These are phyloP conservation scores for Hanseniaspora sp. DNA, from an alignment of 1,139 yeast genomes.

Conservation along the genomic window DNA sequence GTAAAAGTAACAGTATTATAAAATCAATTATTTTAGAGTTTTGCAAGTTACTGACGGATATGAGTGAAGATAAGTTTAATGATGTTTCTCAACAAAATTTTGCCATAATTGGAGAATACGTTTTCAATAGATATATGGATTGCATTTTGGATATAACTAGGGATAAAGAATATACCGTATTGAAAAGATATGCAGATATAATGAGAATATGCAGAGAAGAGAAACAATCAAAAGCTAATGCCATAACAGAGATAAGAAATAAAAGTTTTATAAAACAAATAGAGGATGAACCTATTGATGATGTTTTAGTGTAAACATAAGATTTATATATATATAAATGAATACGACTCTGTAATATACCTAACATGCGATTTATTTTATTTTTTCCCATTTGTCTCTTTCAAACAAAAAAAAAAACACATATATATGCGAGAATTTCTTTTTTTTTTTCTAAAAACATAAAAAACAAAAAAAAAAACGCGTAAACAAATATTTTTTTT, in stretches of 20 bases:
- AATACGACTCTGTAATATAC: too few relatives aligned
- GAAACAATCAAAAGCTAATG: neutral
- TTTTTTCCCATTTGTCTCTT: too few relatives aligned
- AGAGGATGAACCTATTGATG: too few relatives aligned
- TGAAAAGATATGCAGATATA: neutral
- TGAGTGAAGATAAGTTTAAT: conserved; percentile 9
- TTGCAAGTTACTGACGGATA: conserved; percentile 33
- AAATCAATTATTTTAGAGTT: conserved; percentile 71
- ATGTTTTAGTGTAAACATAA: too few relatives aligned
- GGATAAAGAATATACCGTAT: conserved; percentile 10
- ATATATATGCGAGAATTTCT: too few relatives aligned
- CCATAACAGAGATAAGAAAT: neutral
- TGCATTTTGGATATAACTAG: neutral
- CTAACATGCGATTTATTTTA: too few relatives aligned
- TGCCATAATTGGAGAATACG: neutral
- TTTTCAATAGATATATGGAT: conserved; percentile 3
- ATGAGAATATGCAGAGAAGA: neutral
- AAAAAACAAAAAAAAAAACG: too few relatives aligned
- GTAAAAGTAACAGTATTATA: conserved; percentile 49
- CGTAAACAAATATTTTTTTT: too few relatives aligned
- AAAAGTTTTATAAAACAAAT: neutral
- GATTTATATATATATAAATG: too few relatives aligned
- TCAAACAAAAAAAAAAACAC: too few relatives aligned
- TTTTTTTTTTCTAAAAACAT: too few relatives aligned
- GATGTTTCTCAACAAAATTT: conserved; percentile 3